Evolutionary conservation across 441 rosid genomes (phyloP).

Genomic region (Kokia cookei): DNA sequence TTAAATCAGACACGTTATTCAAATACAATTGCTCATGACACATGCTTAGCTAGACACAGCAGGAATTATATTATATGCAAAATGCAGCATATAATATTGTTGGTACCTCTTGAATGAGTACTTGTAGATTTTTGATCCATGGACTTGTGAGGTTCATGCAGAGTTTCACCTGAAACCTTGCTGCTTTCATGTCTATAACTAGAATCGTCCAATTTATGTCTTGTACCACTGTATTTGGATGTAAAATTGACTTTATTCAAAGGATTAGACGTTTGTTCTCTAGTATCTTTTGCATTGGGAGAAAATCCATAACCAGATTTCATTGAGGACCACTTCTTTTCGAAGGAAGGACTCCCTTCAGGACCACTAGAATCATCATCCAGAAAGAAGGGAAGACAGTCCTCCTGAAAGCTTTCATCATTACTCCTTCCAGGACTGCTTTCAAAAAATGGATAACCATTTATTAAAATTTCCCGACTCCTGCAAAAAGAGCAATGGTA

Average conservation of each 20-base stretch:
- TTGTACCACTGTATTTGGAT: conserved; percentile 34
- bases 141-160: conserved; percentile 34
- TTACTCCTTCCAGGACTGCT: conserved; percentile 38
- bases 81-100: conserved; percentile 13
- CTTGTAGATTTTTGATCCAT: conserved; percentile 37
- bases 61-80: neutral
- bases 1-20: neutral
- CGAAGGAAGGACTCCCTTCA: conserved; percentile 68
- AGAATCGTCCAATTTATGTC: conserved; percentile 29
- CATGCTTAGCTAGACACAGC: neutral
- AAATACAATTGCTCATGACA: conserved; percentile 5
- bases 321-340: conserved; percentile 37
- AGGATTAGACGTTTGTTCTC: conserved; percentile 36
- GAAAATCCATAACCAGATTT: conserved; percentile 48
- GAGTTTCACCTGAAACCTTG: conserved; percentile 37
- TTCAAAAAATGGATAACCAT: conserved; percentile 42
- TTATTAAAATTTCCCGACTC: conserved; percentile 36
- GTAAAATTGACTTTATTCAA: conserved; percentile 29
- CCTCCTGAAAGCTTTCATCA: conserved; percentile 69
- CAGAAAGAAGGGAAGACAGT: conserved; percentile 71
- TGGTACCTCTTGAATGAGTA: conserved; percentile 48
- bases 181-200: conserved; percentile 30
- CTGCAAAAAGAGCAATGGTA: conserved; percentile 26
- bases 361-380: conserved; percentile 81
- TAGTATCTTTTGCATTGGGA: conserved; percentile 33